Percentiles rank a stretch among this genome's conserved stretches.
Conservation (phyloP, 352 stramenopile species). For the Phytopythium helicoides region DNA sequence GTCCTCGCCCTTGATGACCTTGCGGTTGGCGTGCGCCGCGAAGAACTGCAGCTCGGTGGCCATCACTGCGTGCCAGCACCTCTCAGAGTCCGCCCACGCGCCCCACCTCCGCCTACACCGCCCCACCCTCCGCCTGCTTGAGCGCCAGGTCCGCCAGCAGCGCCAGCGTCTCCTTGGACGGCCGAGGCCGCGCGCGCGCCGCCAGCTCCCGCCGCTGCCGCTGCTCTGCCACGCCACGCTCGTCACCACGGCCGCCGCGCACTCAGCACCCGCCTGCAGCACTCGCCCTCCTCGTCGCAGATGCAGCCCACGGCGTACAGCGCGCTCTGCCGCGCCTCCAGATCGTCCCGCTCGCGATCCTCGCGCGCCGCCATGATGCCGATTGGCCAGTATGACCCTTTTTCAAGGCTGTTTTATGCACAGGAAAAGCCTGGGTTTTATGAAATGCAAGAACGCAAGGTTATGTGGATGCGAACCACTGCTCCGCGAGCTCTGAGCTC, state of each 20-base stretch:
- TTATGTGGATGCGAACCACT: no score
- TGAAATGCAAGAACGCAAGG: no score
- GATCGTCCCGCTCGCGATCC: constrained; percentile 12
- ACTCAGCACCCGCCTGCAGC: neutral
- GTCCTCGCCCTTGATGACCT: constrained; percentile 74
- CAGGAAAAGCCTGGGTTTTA: no score
- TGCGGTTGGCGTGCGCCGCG: constrained; percentile 62
- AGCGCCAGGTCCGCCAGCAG: constrained; percentile 63
- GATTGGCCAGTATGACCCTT: no score
- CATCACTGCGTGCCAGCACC: constrained; percentile 35
- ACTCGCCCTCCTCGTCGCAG: constrained; percentile 57
- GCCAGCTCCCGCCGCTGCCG: constrained; percentile 49
- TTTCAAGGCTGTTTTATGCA: no score
- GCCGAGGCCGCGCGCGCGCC: constrained; percentile 29
- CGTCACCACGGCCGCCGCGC: no score
- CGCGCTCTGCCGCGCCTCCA: constrained; percentile 78
- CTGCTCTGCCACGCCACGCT: constrained; percentile 42
- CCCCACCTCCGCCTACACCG: neutral
- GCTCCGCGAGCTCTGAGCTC: no score
- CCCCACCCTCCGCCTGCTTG: constrained; percentile 58
- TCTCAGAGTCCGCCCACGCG: neutral
- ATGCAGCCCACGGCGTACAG: constrained; percentile 70
- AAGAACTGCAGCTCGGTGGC: constrained; percentile 78
- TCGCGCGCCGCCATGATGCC: constrained; percentile 1
- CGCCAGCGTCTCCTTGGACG: constrained; percentile 65